Evolutionary conservation across 2,329 filamentous ascomycete species (phyloP), one percentile per base, ranked within the genome.

Genomic region (Fusarium setosum): DNA sequence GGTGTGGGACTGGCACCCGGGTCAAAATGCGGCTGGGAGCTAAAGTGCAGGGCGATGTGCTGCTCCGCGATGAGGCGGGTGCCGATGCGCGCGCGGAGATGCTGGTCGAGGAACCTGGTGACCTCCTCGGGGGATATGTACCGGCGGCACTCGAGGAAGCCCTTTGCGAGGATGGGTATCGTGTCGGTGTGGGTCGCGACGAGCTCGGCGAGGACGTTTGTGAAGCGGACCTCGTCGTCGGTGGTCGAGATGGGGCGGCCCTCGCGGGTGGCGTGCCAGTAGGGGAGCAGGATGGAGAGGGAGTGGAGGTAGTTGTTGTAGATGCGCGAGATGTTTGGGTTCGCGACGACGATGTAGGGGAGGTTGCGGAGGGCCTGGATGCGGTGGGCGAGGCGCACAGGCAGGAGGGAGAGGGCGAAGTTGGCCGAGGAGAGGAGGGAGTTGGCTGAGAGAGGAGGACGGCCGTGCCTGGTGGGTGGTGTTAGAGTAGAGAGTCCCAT

Each of bases 281-380:
- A 97, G 6, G 95, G 94, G 5, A 98, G 86, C 15, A 99, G 85
- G 1, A 94, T 97, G 3, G 92, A 95, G 18, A 99, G 83, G 3
- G 94, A 97, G 79, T 97, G 94, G 41, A 97, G 84, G 78, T 99
- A 99, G 79, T 97, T 98, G 79, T 92, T 90, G 83, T 98, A 97
- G 67, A 99, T 99, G 72, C 91, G 90, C 23, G 91, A 92, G 70
- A 99, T 94, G 76, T 97, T 93, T 1, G 94, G 93, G 76, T 99
- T 98, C n/a, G 95, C 94, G 23, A 99, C 96, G 55, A 99, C 95
- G 67, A 99, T 98, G 79, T 95, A 99, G 0, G 96, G 96, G 9
- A 99, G 88, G 75, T 97, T 97, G 65, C 94, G 91, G 17, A 99
- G 84, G 40, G 94, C 93, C 77, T 97, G 92, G 67, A 99, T 97